These are phyloP conservation scores for Boletus tylopilopsis DNA, from an alignment of 768 basidiomycete genomes.

Conservation along the genomic window DNA sequence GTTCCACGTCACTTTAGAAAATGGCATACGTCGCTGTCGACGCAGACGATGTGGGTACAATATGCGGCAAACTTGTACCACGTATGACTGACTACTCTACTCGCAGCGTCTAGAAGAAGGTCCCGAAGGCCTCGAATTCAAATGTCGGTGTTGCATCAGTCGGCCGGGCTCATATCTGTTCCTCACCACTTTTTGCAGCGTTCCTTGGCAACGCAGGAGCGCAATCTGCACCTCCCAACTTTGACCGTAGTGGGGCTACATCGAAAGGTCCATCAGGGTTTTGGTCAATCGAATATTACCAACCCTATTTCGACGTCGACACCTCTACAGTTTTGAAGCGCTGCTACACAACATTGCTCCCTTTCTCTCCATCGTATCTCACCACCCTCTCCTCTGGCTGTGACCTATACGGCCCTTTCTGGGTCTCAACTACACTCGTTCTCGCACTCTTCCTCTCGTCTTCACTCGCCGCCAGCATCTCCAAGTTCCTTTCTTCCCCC, in stretches of 20 bases:
- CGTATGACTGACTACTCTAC: constrained; percentile 1
- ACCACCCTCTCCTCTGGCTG: constrained; percentile 50
- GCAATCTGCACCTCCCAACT: constrained; percentile 31
- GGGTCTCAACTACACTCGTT: constrained; percentile 94
- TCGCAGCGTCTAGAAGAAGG: constrained; percentile 59
- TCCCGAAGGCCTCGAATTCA: constrained; percentile 67
- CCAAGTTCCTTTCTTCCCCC: constrained; percentile 73
- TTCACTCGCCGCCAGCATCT: constrained; percentile 83
- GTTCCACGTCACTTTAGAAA: not conserved
- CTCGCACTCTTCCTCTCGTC: constrained; percentile 93
- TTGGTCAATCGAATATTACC: constrained; percentile 85
- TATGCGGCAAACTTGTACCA: not conserved
- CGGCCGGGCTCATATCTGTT: not conserved
- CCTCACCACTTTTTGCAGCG: constrained; percentile 34
- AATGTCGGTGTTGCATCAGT: constrained; percentile 42
- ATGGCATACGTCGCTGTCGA: constrained; percentile 77
- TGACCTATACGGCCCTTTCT: constrained; percentile 91
- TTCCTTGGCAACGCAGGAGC: constrained; percentile 44
- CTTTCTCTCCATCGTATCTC: constrained; percentile 61
- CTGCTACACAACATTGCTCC: constrained; percentile 76
- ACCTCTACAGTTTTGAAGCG: constrained; percentile 71
- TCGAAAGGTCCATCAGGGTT: constrained; percentile 52
- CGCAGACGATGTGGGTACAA: constrained; percentile 57
- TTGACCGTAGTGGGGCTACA: constrained; percentile 50
- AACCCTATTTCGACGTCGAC: constrained; percentile 86